A percentile compares a stretch with the other conserved stretches of the same genome.
These are phyloP conservation scores for Xerocomus spinulosus DNA, from an alignment of 768 basidiomycete species.

Conservation along the genomic window DNA sequence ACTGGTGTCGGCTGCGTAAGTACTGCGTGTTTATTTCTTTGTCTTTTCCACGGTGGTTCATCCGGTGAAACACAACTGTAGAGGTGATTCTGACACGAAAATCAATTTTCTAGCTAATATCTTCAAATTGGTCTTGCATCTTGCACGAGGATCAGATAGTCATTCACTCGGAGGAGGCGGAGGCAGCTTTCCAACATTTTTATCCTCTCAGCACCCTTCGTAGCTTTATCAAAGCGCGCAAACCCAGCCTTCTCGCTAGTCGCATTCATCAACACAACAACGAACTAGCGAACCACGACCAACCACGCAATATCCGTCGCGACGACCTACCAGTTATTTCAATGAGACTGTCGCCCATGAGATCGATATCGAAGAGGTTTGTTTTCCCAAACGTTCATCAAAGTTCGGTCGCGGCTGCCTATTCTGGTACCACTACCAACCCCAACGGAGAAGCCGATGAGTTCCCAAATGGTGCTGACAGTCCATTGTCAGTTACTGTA, in stretches of 20 bases:
- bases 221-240: conserved; percentile 25
- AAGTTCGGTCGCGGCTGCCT: background rate
- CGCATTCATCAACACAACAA: conserved; percentile 5
- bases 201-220: conserved; percentile 48
- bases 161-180: conserved; percentile 68
- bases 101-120: conserved; percentile 42
- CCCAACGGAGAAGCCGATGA: conserved; percentile 2
- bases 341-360: conserved; percentile 40
- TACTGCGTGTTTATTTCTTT: conserved; percentile 14
- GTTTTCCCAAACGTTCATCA: conserved; percentile 38
- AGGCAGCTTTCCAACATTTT: conserved; percentile 62
- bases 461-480: background rate
- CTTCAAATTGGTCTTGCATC: conserved; percentile 77
- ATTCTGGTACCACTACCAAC: background rate
- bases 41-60: conserved; percentile 1
- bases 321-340: conserved; percentile 39
- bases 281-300: conserved; percentile 2
- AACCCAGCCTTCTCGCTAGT: conserved; percentile 15
- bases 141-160: conserved; percentile 62
- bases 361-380: conserved; percentile 49
- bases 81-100: conserved; percentile 2
- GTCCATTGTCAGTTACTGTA: background rate
- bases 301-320: conserved; percentile 8
- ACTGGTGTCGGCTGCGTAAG: conserved; percentile 71
- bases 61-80: background rate